Conservation (phyloP, 495 filamentous ascomycete species). For the Hypoxylon trugodes region DNA sequence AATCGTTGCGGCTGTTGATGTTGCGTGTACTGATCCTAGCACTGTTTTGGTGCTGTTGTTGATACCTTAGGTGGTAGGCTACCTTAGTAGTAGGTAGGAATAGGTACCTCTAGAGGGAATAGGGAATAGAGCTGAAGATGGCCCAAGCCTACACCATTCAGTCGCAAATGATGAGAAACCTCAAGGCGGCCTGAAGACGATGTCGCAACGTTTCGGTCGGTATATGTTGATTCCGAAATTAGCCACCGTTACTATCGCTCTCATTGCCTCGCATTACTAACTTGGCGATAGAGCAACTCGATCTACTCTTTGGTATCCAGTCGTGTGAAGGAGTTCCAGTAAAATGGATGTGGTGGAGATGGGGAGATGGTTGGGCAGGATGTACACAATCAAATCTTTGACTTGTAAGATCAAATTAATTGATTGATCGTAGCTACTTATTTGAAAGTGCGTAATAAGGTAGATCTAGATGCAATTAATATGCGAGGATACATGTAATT, state of each 20-base stretch:
- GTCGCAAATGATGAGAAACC: not conserved
- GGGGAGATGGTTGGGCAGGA: not conserved
- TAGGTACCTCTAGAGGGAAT: too few species aligned
- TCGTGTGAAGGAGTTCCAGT: not conserved
- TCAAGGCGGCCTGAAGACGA: not conserved
- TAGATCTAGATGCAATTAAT: too few species aligned
- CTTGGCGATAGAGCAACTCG: too few species aligned
- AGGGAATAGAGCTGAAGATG: not conserved
- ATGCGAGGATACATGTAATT: too few species aligned
- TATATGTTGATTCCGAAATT: too few species aligned
- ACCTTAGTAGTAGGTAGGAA: too few species aligned
- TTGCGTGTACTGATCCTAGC: too few species aligned
- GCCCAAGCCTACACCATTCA: not conserved
- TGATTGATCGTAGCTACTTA: too few species aligned
- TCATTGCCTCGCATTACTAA: not conserved
- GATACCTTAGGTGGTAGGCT: too few species aligned
- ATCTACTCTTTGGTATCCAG: too few species aligned
- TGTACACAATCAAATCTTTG: not conserved
- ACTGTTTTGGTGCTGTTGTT: not conserved
- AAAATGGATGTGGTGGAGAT: not conserved
- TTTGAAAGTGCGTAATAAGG: too few species aligned
- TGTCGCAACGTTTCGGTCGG: not conserved
- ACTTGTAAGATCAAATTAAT: not conserved
- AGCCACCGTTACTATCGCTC: too few species aligned
- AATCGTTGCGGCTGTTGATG: conserved; percentile 18